These are phyloP conservation scores for Thalassiosira allenii DNA, from an alignment of 352 stramenopile genomes.

Conservation along the genomic window DNA sequence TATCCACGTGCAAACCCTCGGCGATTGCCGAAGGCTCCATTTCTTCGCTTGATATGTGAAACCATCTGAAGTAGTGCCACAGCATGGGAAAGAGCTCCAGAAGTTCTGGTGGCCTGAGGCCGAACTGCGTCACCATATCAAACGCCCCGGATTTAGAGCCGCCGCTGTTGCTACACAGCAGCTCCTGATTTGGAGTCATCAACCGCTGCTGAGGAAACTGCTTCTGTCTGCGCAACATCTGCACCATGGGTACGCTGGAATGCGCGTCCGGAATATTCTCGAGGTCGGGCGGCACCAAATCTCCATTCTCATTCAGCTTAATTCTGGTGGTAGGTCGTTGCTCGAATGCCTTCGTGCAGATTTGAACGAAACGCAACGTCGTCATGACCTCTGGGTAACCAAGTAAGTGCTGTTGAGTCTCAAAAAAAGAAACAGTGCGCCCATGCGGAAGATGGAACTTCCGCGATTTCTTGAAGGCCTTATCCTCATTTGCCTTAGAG, in stretches of 20 bases:
- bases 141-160: background rate
- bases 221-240: too few relatives aligned
- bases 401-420: constrained; percentile 24
- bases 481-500: constrained; percentile 28
- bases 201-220: too few relatives aligned
- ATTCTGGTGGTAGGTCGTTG: constrained; percentile 5
- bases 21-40: background rate
- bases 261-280: too few relatives aligned
- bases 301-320: constrained; percentile 16
- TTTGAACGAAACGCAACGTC: constrained; percentile 19
- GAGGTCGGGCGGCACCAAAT: background rate
- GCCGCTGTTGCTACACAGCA: background rate
- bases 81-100: background rate
- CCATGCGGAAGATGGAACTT: constrained; percentile 1
- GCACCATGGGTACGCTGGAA: too few relatives aligned
- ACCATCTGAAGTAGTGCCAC: constrained; percentile 30
- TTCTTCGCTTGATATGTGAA: constrained; percentile 12
- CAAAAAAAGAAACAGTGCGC: background rate
- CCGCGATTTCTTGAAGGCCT: constrained; percentile 21
- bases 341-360: constrained; percentile 23
- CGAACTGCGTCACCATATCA: constrained; percentile 10
- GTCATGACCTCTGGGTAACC: constrained; percentile 41
- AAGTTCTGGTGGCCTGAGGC: constrained; percentile 11
- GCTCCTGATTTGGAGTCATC: background rate
- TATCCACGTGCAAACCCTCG: background rate